These are phyloP conservation scores for Hepatocystis sp. DNA, from an alignment of 169 alveolate species.

Conservation along the genomic window DNA sequence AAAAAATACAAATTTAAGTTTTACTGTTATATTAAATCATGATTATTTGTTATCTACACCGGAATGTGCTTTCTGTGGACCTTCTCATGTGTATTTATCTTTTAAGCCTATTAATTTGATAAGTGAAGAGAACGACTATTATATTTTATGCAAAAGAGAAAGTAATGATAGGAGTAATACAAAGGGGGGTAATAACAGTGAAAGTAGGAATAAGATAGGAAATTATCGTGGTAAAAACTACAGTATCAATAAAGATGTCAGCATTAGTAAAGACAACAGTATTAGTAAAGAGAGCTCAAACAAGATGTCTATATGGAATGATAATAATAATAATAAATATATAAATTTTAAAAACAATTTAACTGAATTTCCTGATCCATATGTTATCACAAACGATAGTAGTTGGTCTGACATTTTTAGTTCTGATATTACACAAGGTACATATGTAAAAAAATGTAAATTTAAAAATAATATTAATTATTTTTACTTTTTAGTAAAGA, in stretches of 20 bases:
- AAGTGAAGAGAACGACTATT: slow-evolving; percentile 24
- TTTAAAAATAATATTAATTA: slow-evolving; percentile 72
- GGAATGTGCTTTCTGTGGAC: slow-evolving; percentile 70
- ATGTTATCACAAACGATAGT: slow-evolving; percentile 13
- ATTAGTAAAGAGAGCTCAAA: too few relatives aligned
- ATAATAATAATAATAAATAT: too few relatives aligned
- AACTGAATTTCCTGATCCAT: slow-evolving; percentile 15
- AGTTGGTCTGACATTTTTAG: slow-evolving; percentile 77
- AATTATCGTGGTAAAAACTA: neutral
- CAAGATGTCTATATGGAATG: too few relatives aligned
- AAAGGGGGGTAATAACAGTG: neutral
- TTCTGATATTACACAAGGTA: slow-evolving; percentile 67
- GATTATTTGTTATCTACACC: slow-evolving; percentile 77
- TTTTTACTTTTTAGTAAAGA: slow-evolving; percentile 85
- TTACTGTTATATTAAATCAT: slow-evolving; percentile 70
- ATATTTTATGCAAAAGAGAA: neutral
- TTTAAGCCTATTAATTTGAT: slow-evolving; percentile 59
- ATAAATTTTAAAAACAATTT: neutral
- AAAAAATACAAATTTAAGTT: slow-evolving; percentile 59
- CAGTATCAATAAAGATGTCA: neutral
- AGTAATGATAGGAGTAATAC: neutral
- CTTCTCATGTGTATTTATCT: slow-evolving; percentile 61
- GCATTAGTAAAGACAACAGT: neutral
- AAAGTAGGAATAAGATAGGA: neutral
- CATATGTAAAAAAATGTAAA: slow-evolving; percentile 70